Conservation (phyloP, 495 filamentous ascomycete species). For the Margaritispora aquatica region DNA sequence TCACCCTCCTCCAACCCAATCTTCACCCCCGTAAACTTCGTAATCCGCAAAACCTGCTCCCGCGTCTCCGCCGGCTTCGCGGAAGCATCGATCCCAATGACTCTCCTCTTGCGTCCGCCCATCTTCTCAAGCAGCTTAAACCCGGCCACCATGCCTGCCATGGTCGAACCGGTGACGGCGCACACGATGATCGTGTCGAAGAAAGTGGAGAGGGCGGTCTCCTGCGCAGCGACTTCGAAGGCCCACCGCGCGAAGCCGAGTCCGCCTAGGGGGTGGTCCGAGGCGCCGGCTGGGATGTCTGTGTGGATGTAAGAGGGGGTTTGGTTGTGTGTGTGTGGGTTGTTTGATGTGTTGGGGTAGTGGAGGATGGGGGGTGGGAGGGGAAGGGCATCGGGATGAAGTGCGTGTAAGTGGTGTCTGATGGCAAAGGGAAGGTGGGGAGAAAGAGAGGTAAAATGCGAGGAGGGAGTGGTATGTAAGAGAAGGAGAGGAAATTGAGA, state of each 20-base stretch:
- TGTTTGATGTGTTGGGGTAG: no score
- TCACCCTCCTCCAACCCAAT: slow-evolving; percentile 49
- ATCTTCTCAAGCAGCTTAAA: slow-evolving; percentile 50
- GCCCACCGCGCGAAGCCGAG: slow-evolving; percentile 61
- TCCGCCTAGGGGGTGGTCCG: slow-evolving; percentile 59
- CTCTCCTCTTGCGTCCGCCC: slow-evolving; percentile 33
- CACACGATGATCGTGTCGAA: slow-evolving; percentile 59
- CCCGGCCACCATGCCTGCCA: slow-evolving; percentile 58
- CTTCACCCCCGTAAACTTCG: slow-evolving; percentile 46
- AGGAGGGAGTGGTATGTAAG: no score
- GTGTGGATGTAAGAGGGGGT: no score
- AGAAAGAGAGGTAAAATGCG: no score
- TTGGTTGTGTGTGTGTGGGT: no score
- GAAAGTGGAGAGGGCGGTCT: slow-evolving; percentile 46
- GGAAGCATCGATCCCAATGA: slow-evolving; percentile 58
- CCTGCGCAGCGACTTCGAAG: slow-evolving; percentile 53
- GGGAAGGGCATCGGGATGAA: no score
- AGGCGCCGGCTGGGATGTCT: slow-evolving; percentile 48
- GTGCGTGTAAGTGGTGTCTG: no score
- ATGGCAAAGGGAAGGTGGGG: no score
- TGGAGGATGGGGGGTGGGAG: neutral
- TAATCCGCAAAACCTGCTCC: slow-evolving; percentile 54
- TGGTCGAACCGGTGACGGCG: slow-evolving; percentile 55
- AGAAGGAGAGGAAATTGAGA: no score
- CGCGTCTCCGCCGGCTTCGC: slow-evolving; percentile 49